These are phyloP conservation scores for Rhizomucor pusillus DNA, from an alignment of 371 early-diverging fungal species.

Conservation along the genomic window DNA sequence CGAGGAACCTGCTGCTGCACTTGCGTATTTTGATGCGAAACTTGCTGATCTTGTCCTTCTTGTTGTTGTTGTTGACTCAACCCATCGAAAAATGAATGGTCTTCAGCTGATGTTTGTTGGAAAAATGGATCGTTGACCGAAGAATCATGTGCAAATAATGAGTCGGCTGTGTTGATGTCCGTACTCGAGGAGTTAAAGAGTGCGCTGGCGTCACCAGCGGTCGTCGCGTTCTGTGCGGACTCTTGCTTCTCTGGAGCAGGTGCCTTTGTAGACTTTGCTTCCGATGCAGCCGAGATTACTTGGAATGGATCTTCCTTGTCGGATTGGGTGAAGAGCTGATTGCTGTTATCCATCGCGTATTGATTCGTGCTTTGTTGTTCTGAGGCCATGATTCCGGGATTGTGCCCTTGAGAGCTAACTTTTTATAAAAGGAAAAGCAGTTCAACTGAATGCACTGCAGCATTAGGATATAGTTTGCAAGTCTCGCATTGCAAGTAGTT, in stretches of 20 bases:
- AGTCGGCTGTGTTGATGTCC: slow-evolving; percentile 2
- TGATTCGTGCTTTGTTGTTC: too few species aligned
- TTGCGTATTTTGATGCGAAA: not conserved
- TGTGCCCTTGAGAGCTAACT: too few species aligned
- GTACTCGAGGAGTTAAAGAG: slow-evolving; percentile 10
- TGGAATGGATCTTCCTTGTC: slow-evolving; percentile 11
- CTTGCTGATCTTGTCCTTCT: slow-evolving; percentile 9
- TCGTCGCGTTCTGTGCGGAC: slow-evolving; percentile 2
- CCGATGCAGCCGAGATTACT: slow-evolving; percentile 1
- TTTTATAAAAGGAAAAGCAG: too few species aligned
- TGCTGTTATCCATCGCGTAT: too few species aligned
- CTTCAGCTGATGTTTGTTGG: too few species aligned
- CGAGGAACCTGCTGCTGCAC: slow-evolving; percentile 19
- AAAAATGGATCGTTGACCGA: slow-evolving; percentile 1
- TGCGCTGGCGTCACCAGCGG: slow-evolving; percentile 15
- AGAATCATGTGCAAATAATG: slow-evolving; percentile 5
- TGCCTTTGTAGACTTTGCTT: not conserved
- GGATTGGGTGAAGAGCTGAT: not conserved
- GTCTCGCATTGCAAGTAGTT: too few species aligned
- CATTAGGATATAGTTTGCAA: too few species aligned
- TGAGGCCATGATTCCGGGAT: too few species aligned
- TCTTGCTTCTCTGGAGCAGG: slow-evolving; percentile 6
- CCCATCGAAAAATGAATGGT: slow-evolving; percentile 1
- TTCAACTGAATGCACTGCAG: too few species aligned
- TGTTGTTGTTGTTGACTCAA: slow-evolving; percentile 15